Conservation (phyloP, 768 basidiomycete species). For the Mycena crocata region DNA sequence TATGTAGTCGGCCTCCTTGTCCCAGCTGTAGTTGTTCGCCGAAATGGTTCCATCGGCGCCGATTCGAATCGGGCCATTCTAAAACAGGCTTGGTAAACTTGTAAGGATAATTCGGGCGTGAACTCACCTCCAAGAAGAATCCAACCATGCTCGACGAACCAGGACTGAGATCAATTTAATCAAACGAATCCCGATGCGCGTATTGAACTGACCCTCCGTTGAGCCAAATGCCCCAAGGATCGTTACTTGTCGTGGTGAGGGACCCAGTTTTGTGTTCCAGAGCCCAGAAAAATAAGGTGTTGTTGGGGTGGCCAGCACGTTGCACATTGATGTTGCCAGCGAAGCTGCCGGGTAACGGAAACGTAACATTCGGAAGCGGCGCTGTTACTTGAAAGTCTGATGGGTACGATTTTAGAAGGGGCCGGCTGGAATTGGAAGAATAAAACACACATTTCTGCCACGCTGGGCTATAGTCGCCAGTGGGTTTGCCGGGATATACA, state of each 20-base stretch:
- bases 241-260: slow-evolving; percentile 56
- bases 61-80: slow-evolving; percentile 81
- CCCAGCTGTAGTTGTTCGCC: slow-evolving; percentile 69
- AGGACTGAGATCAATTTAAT: slow-evolving; percentile 52
- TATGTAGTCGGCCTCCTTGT: slow-evolving; percentile 70
- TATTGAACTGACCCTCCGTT: slow-evolving; percentile 69
- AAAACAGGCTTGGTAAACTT: not conserved
- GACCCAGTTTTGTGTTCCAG: slow-evolving; percentile 70
- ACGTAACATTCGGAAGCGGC: slow-evolving; percentile 71
- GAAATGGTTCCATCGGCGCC: slow-evolving; percentile 60
- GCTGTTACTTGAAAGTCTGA: slow-evolving; percentile 72
- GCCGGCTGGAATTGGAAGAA: not conserved
- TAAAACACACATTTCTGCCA: slow-evolving; percentile 71
- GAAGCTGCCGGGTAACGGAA: slow-evolving; percentile 61
- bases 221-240: slow-evolving; percentile 82
- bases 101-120: not conserved
- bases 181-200: not conserved
- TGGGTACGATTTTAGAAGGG: not conserved
- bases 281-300: slow-evolving; percentile 76
- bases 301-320: slow-evolving; percentile 68
- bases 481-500: slow-evolving; percentile 58
- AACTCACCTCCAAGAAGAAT: slow-evolving; percentile 69
- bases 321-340: slow-evolving; percentile 76
- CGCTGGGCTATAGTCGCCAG: slow-evolving; percentile 60
- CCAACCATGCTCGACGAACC: slow-evolving; percentile 79